Conservation (phyloP, 1,284 basidiomycete species). For the Papiliotrema laurentii region DNA sequence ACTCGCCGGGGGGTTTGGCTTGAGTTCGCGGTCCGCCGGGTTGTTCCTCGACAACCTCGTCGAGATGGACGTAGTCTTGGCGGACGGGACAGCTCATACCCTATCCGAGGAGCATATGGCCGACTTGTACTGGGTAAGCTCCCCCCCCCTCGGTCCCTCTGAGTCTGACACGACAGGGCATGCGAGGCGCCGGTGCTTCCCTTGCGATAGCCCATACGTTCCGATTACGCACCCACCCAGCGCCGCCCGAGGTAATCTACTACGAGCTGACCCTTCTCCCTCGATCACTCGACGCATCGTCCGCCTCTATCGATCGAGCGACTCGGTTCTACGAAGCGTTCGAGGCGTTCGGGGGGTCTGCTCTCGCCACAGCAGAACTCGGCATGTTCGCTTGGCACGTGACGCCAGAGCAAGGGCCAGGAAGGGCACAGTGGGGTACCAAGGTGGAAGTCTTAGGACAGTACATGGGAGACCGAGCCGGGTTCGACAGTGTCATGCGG, state of each 20-base stretch:
- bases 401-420: constrained; percentile 12
- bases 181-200: constrained; percentile 12
- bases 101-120: constrained; percentile 6
- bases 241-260: constrained; percentile 10
- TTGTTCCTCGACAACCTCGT: constrained; percentile 11
- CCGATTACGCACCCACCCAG: constrained; percentile 12
- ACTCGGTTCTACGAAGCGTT: constrained; percentile 11
- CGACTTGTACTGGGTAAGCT: constrained; percentile 16
- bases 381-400: constrained; percentile 14
- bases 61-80: constrained; percentile 11
- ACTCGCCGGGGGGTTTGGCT: constrained; percentile 13
- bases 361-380: constrained; percentile 3
- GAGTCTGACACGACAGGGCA: background rate
- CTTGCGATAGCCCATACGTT: constrained; percentile 13
- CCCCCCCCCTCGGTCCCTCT: background rate
- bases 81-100: constrained; percentile 4
- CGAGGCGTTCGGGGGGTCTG: constrained; percentile 9
- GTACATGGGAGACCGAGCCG: constrained; percentile 7
- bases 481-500: constrained; percentile 9
- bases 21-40: constrained; percentile 2
- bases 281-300: constrained; percentile 6
- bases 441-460: constrained; percentile 19
- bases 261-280: constrained; percentile 16
- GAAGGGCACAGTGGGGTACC: constrained; percentile 7
- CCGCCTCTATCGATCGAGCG: constrained; percentile 4